Conservation (phyloP, 2,329 filamentous ascomycete species). For the Neocucurbitaria cava region DNA sequence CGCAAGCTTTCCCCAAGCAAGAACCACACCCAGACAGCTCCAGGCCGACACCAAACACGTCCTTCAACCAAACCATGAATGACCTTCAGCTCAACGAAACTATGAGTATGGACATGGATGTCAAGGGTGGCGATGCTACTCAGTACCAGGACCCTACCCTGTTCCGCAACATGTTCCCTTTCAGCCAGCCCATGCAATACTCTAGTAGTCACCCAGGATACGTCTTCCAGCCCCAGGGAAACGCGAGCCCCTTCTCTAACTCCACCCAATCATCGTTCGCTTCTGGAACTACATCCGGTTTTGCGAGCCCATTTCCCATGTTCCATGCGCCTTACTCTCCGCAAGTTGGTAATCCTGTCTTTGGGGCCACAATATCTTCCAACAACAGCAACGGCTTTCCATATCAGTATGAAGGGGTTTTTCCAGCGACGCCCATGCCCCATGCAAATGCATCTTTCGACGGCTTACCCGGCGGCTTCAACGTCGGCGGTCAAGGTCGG, state of each 20-base stretch:
- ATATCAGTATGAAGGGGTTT: conserved; percentile 5
- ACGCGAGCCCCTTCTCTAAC: conserved; percentile 1
- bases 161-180: conserved; percentile 2
- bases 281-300: not conserved
- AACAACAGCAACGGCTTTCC: not conserved
- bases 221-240: conserved; percentile 2
- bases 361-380: not conserved
- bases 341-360: conserved; percentile 1
- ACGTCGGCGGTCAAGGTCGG: not conserved
- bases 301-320: conserved; percentile 13
- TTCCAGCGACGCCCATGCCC: not conserved
- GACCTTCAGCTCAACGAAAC: conserved; percentile 6
- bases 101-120: conserved; percentile 10
- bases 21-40: not conserved
- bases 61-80: conserved; percentile 15
- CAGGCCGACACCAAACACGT: conserved; percentile 2
- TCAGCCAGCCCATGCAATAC: conserved; percentile 13
- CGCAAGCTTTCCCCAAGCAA: not conserved
- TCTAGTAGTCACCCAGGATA: conserved; percentile 4
- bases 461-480: conserved; percentile 12
- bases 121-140: conserved; percentile 7
- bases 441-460: conserved; percentile 11
- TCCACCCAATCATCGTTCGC: not conserved
- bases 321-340: conserved; percentile 11
- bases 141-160: conserved; percentile 3